These are phyloP conservation scores for Coix lacrymajobi DNA, from an alignment of 176 grass and related monocot genomes.

Conservation along the genomic window DNA sequence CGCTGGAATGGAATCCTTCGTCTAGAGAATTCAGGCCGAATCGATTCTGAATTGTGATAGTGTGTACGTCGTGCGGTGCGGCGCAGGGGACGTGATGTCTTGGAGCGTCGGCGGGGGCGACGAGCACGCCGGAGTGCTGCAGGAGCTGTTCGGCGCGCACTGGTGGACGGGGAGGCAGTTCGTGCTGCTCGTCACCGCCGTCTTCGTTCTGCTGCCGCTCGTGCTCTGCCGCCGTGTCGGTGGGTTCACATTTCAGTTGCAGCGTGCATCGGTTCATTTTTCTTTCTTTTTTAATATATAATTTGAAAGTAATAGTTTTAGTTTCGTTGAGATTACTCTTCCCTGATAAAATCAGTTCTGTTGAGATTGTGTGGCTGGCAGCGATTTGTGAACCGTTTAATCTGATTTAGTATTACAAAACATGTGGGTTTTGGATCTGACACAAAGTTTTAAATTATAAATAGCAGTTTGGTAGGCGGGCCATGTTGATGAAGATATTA, in stretches of 20 bases:
- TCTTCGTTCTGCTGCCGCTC: slow-evolving; percentile 61
- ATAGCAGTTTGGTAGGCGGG: no score
- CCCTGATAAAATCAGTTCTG: neutral
- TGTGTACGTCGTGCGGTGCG: neutral
- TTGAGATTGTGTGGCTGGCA: neutral
- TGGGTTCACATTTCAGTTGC: slow-evolving; percentile 14
- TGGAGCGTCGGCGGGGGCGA: slow-evolving; percentile 41
- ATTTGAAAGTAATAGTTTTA: neutral
- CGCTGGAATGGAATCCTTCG: no score
- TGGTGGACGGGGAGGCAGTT: slow-evolving; percentile 74
- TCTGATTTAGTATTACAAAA: neutral
- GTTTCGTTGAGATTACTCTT: neutral
- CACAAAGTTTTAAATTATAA: no score
- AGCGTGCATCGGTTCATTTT: neutral
- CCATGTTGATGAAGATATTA: no score
- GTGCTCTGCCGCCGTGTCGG: slow-evolving; percentile 69
- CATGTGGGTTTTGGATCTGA: no score
- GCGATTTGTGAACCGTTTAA: neutral
- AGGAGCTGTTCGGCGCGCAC: slow-evolving; percentile 55
- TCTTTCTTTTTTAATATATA: neutral
- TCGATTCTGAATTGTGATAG: no score
- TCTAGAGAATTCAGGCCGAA: neutral
- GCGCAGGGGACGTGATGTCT: slow-evolving; percentile 72
- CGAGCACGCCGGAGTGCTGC: slow-evolving; percentile 58
- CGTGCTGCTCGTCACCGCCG: slow-evolving; percentile 42